phyloP scores from a whole-genome alignment of 129 eudicot genomes.

The Escallonia herrerae region DNA sequence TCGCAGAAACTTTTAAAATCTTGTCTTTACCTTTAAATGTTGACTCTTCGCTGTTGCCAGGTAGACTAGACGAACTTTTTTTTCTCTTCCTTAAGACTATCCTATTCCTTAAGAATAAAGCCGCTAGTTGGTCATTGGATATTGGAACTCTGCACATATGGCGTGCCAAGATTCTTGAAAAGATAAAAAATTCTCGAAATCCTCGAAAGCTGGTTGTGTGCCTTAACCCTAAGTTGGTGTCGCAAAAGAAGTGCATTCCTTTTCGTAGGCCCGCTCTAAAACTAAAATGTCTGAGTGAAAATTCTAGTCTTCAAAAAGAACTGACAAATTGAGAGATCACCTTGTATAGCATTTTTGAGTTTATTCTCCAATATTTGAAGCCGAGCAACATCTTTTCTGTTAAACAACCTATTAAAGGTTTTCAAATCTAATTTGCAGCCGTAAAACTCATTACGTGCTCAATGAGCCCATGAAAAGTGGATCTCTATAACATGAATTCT shows the following conservation, averaged over 20 bases:
- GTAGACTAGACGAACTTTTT: background rate
- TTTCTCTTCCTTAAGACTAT: background rate
- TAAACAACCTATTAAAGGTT: background rate
- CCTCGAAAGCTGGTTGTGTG: background rate
- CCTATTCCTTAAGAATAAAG: background rate
- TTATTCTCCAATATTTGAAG: background rate
- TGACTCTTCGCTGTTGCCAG: background rate
- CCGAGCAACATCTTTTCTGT: background rate
- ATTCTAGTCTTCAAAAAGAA: background rate
- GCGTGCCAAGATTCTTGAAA: background rate
- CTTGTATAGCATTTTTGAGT: background rate
- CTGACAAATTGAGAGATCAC: slow-evolving; percentile 2
- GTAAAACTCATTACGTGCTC: background rate
- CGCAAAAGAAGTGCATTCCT: slow-evolving; percentile 1
- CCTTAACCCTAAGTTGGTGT: background rate
- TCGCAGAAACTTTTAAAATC: background rate
- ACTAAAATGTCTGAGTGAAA: background rate
- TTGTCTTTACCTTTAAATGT: background rate
- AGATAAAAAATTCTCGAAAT: background rate
- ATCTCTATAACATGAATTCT: background rate
- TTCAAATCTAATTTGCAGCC: background rate
- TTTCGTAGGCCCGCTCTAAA: background rate
- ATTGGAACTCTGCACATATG: background rate
- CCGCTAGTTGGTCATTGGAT: background rate
- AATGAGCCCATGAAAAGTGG: background rate